A percentile compares a stretch with the other conserved stretches of the same genome.
phyloP scores from a whole-genome alignment of 2,329 filamentous ascomycete species.

The Aspergillus fischeri region DNA sequence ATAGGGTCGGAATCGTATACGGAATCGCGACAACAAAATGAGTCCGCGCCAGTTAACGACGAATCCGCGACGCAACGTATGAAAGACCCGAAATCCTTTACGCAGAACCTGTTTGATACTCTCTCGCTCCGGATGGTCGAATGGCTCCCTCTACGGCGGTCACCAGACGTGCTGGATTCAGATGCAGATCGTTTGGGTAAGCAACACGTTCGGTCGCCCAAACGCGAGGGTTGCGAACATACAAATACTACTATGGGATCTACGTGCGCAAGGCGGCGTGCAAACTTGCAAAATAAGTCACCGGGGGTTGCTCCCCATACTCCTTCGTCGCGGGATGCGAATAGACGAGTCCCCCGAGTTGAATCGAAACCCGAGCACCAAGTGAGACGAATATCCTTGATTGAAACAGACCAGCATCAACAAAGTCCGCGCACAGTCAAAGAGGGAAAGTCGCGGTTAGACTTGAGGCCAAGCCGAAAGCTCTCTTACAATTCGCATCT shows the following conservation, averaged over 20 bases:
- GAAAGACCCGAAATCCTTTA: slow-evolving; percentile 60
- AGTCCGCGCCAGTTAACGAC: slow-evolving; percentile 18
- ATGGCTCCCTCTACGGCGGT: slow-evolving; percentile 42
- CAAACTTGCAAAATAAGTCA: slow-evolving; percentile 4
- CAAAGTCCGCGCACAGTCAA: slow-evolving; percentile 27
- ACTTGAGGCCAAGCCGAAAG: slow-evolving; percentile 29
- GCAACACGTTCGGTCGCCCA: slow-evolving; percentile 8
- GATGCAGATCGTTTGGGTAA: slow-evolving; percentile 6
- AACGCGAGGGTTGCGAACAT: slow-evolving; percentile 9
- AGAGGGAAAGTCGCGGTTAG: slow-evolving; percentile 30
- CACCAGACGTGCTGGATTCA: slow-evolving; percentile 18
- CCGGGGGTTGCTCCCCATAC: slow-evolving; percentile 21
- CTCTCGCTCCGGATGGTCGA: slow-evolving; percentile 43
- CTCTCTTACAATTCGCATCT: slow-evolving; percentile 29
- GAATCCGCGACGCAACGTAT: slow-evolving; percentile 22
- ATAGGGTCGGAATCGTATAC: not conserved
- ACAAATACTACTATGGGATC: slow-evolving; percentile 7
- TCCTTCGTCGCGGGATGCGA: slow-evolving; percentile 24
- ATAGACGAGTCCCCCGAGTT: slow-evolving; percentile 27
- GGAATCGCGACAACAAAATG: slow-evolving; percentile 5
- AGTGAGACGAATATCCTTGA: slow-evolving; percentile 37
- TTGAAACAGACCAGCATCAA: slow-evolving; percentile 35
- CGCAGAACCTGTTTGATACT: slow-evolving; percentile 54
- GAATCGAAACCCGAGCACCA: slow-evolving; percentile 38
- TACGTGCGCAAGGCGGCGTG: slow-evolving; percentile 5